A percentile compares a stretch with the other conserved stretches of the same genome.
phyloP scores from a whole-genome alignment of 768 basidiomycete genomes.

The Ramaria rubella region DNA sequence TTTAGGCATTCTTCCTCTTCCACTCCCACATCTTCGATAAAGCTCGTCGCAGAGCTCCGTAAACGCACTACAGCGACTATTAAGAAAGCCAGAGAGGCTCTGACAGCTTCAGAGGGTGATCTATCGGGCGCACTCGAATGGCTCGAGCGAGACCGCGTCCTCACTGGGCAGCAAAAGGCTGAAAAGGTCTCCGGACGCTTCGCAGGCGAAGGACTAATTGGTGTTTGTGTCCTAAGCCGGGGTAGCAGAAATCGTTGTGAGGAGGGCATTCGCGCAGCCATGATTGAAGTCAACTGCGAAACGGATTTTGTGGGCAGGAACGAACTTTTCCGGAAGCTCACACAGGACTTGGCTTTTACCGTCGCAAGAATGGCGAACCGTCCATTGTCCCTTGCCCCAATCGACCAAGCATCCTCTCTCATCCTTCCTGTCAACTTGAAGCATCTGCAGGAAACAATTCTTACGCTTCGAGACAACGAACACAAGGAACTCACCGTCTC shows the following conservation, averaged over 20 bases:
- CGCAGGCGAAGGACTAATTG: slow-evolving; percentile 74
- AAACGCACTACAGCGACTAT: slow-evolving; percentile 78
- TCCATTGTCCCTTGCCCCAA: neutral
- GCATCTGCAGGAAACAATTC: slow-evolving; percentile 51
- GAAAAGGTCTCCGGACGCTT: slow-evolving; percentile 75
- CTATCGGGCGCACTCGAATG: slow-evolving; percentile 68
- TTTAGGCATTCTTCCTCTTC: slow-evolving; percentile 34
- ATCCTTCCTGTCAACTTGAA: slow-evolving; percentile 1
- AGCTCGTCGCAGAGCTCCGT: slow-evolving; percentile 81
- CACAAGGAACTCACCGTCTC: slow-evolving; percentile 39
- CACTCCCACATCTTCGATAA: slow-evolving; percentile 44
- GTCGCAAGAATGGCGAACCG: slow-evolving; percentile 66
- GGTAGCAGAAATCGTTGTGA: slow-evolving; percentile 39
- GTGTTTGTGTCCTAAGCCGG: slow-evolving; percentile 64
- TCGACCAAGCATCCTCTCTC: neutral
- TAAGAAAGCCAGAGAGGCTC: slow-evolving; percentile 83
- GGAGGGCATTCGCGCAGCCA: slow-evolving; percentile 57
- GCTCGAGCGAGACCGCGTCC: slow-evolving; percentile 68
- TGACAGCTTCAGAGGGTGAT: slow-evolving; percentile 66
- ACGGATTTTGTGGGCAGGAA: slow-evolving; percentile 94
- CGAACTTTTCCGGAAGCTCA: slow-evolving; percentile 69
- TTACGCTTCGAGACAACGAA: slow-evolving; percentile 41
- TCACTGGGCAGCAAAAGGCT: slow-evolving; percentile 70
- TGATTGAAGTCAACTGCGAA: slow-evolving; percentile 93
- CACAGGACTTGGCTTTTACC: slow-evolving; percentile 75